Evolutionary conservation across 129 eudicot genomes (phyloP).

Genomic region (Solidago caesia): DNA sequence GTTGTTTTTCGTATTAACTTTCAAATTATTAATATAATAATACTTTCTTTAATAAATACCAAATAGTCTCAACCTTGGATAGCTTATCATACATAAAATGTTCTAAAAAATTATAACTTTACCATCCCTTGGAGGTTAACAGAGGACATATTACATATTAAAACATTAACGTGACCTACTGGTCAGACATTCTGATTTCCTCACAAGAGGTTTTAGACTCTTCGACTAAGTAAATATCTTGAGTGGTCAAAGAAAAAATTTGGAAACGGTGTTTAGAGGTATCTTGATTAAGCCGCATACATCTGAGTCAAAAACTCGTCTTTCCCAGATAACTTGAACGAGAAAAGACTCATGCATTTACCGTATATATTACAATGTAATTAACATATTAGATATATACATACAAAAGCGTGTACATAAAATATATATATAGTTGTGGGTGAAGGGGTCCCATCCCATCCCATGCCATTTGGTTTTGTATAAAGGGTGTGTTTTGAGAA

Average conservation of each 20-base stretch:
- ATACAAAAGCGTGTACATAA: no score
- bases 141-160: background rate
- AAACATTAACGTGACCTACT: no score
- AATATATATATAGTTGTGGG: background rate
- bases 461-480: conserved; percentile 33
- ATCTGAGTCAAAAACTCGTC: no score
- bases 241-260: no score
- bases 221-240: no score
- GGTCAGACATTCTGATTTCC: no score
- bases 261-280: no score
- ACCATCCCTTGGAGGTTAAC: conserved; percentile 4
- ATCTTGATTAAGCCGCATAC: no score
- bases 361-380: background rate
- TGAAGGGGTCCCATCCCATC: conserved; percentile 20
- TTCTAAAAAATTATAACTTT: background rate
- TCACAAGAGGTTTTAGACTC: no score
- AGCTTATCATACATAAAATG: background rate
- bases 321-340: no score
- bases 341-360: no score
- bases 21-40: background rate
- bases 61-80: conserved; percentile 13
- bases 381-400: background rate
- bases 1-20: conserved; percentile 10
- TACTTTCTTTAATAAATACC: no score
- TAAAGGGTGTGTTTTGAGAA: conserved; percentile 29